These are phyloP conservation scores for Boletus sp. DNA, from an alignment of 768 basidiomycete species.

Conservation along the genomic window DNA sequence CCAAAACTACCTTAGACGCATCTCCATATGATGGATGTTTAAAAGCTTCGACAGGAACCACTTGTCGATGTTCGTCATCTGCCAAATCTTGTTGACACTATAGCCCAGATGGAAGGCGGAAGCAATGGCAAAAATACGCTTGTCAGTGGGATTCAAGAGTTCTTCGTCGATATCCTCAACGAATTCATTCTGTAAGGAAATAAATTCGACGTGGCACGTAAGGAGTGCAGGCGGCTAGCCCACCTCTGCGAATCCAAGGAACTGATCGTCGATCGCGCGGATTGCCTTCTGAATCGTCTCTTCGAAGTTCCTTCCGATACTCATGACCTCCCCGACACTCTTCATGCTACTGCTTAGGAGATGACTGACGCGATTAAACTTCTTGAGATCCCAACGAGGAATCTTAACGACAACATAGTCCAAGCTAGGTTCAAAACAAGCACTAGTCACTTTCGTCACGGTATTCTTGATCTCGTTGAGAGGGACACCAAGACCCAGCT, in stretches of 20 bases:
- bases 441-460: conserved; percentile 93
- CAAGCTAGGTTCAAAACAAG: conserved; percentile 97
- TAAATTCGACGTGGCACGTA: background rate
- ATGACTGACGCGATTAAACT: conserved; percentile 92
- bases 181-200: conserved; percentile 64
- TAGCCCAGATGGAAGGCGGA: conserved; percentile 92
- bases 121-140: conserved; percentile 95
- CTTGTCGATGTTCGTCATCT: conserved; percentile 97
- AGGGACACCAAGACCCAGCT: conserved; percentile 95
- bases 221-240: background rate
- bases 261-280: conserved; percentile 93
- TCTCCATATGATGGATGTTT: conserved; percentile 81
- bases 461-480: conserved; percentile 98
- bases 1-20: conserved; percentile 59
- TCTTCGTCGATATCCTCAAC: conserved; percentile 93
- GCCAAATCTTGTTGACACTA: conserved; percentile 93
- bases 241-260: conserved; percentile 88
- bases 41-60: conserved; percentile 95
- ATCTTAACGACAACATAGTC: conserved; percentile 99
- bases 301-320: conserved; percentile 96
- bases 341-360: conserved; percentile 96
- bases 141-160: conserved; percentile 91
- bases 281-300: conserved; percentile 99
- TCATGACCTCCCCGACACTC: conserved; percentile 99
- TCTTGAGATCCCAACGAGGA: conserved; percentile 98